Base-by-base conservation (phyloP, 2,329 filamentous ascomycete genomes). In the Alternaria ventricosa region DNA sequence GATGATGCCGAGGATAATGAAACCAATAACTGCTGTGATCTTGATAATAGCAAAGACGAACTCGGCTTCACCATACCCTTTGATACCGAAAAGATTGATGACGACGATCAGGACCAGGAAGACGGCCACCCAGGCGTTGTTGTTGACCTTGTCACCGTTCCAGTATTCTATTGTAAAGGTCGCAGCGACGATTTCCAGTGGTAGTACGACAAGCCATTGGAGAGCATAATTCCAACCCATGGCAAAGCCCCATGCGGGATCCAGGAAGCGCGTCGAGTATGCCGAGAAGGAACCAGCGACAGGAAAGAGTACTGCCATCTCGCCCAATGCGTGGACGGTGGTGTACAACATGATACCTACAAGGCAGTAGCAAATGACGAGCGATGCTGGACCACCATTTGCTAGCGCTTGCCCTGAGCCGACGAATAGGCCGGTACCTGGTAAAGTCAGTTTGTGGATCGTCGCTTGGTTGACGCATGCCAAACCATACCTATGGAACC, bases 191-290 rank as follows among this genome's bases (percentile, higher is more conserved):
- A 97, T 91, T 79, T 97, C 94, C 41, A 97, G 84, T 0, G 94
- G 94, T 30, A 97, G 81, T 0, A 94, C 89, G 36, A 93, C 87
- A 3, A 97, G 86, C 94, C 94, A 97, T 81, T 96, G 92, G 70
- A 97, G 79, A 5, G 92, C 92, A 78, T 97, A 92, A 86, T 96
- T 97, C 93, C 93, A 97, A 15, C 93, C 94, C 92, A 97, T 96
- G 50, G 93, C 92, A 76, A 97, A 97, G 0, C 94, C 94, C 93
- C 93, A 97, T 0, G 94, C 94, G 1, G 94, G 95, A 75, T 97
- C 94, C 18, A 98, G 81, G 74, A 98, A 97, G 18, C 95, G 89
- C 28, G 93, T 97, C 18, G 94, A 96, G 82, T 94, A 97, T 8
- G 93, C 90, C 1, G 93, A 93, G 77, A 97, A 98, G 4, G 94